phyloP scores from a whole-genome alignment of 1,284 basidiomycete genomes.

The Cystobasidiaceae sp. region DNA sequence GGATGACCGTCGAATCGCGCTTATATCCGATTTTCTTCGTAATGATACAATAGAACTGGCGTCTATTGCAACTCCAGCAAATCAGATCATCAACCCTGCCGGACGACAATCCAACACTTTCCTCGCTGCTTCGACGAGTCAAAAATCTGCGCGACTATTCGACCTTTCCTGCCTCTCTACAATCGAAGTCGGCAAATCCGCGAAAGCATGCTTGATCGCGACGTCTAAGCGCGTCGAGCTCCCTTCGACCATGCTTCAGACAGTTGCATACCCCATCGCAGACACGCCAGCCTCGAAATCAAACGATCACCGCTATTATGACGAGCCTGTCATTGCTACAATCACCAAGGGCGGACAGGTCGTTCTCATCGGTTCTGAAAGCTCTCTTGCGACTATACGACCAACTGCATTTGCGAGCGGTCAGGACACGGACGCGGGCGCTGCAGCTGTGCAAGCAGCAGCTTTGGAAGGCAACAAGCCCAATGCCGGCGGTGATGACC shows the following conservation, averaged over 20 bases:
- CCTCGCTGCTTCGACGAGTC: background rate
- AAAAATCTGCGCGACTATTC: slow-evolving; percentile 23
- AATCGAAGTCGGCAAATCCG: too few species aligned
- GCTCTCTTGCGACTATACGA: background rate
- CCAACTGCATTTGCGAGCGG: background rate
- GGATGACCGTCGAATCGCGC: too few species aligned
- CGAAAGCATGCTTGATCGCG: too few species aligned
- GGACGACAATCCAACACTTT: background rate
- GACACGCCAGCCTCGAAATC: too few species aligned
- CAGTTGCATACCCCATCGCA: too few species aligned
- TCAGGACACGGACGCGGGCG: slow-evolving; percentile 1
- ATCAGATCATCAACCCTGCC: slow-evolving; percentile 45
- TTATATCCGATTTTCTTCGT: background rate
- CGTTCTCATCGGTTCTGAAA: background rate
- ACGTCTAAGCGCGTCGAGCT: too few species aligned
- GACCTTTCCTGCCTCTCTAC: too few species aligned
- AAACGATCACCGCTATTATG: too few species aligned
- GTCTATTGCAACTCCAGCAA: slow-evolving; percentile 59
- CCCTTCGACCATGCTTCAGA: too few species aligned
- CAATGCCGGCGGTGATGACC: background rate
- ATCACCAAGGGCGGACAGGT: slow-evolving; percentile 7
- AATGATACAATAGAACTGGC: background rate
- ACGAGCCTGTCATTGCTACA: background rate
- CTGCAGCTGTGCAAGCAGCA: background rate
- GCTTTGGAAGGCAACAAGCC: background rate